A percentile compares a stretch with the other conserved stretches of the same genome.
These are phyloP conservation scores for Gymnopilus dilepis DNA, from an alignment of 768 basidiomycete genomes.

Conservation along the genomic window DNA sequence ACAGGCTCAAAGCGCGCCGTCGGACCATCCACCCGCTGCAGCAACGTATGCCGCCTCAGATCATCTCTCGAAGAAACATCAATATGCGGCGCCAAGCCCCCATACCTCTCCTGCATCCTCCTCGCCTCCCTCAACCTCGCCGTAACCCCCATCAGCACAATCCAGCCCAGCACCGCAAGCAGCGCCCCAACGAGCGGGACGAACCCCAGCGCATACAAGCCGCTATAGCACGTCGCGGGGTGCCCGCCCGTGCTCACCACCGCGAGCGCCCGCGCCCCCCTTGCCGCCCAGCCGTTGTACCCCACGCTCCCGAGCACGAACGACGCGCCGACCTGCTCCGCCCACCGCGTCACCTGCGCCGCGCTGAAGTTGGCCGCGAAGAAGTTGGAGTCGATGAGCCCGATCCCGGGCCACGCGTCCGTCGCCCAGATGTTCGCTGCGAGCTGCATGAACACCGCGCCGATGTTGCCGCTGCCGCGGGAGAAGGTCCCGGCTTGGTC, in stretches of 20 bases:
- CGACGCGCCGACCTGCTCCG: constrained; percentile 23
- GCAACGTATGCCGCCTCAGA: neutral
- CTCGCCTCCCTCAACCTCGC: neutral
- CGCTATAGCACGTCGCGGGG: constrained; percentile 20
- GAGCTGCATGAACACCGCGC: neutral
- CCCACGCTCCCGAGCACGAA: constrained; percentile 20
- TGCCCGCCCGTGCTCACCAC: constrained; percentile 26
- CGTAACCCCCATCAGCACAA: neutral
- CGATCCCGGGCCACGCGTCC: neutral
- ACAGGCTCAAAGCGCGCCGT: neutral
- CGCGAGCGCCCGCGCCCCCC: constrained; percentile 6
- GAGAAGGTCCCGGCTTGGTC: neutral
- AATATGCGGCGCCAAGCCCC: neutral
- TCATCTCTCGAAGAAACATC: neutral
- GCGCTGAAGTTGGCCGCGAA: constrained; percentile 2
- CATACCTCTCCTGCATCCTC: neutral
- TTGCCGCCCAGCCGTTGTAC: constrained; percentile 27
- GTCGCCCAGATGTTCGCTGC: neutral
- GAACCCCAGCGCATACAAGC: constrained; percentile 19
- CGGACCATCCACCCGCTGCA: neutral
- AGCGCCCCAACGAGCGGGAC: constrained; percentile 21
- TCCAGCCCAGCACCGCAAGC: constrained; percentile 7
- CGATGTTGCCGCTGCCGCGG: neutral
- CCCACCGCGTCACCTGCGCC: constrained; percentile 14
- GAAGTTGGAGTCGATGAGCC: neutral